Evolutionary conservation across 257 asterid species (phyloP).

Genomic region (Nicotiana otophora): DNA sequence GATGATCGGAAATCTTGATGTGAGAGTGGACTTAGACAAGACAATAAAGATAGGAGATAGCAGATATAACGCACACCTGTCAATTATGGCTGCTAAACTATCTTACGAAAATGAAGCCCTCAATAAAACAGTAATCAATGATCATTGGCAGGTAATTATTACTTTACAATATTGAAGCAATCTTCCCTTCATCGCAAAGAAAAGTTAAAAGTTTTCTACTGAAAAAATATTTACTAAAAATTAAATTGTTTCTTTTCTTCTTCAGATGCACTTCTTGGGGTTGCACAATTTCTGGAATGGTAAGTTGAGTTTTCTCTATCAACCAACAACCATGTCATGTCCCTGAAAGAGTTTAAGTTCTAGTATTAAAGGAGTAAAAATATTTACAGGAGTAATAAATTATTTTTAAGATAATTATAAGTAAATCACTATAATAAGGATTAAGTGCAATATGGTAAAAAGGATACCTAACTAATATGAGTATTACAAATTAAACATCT

Average conservation of each 20-base stretch:
- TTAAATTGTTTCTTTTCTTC: not conserved
- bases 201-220: not conserved
- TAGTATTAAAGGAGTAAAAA: no score
- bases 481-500: no score
- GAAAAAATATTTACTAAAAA: not conserved
- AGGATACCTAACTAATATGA: no score
- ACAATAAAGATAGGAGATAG: constrained; percentile 4
- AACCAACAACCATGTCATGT: no score
- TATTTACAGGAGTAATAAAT: no score
- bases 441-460: no score
- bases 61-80: constrained; percentile 26
- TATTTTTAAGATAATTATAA: no score
- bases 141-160: constrained; percentile 47
- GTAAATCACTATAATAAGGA: no score
- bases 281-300: constrained; percentile 58
- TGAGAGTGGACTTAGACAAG: constrained; percentile 35
- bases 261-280: constrained; percentile 62
- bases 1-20: constrained; percentile 37
- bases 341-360: no score
- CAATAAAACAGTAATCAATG: constrained; percentile 22
- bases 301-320: not conserved
- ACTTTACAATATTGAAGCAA: not conserved
- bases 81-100: constrained; percentile 64
- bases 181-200: not conserved
- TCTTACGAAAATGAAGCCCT: constrained; percentile 52